Conservation (phyloP, 192 early-diverging fungal genomes). For the Linnemannia zychae region DNA sequence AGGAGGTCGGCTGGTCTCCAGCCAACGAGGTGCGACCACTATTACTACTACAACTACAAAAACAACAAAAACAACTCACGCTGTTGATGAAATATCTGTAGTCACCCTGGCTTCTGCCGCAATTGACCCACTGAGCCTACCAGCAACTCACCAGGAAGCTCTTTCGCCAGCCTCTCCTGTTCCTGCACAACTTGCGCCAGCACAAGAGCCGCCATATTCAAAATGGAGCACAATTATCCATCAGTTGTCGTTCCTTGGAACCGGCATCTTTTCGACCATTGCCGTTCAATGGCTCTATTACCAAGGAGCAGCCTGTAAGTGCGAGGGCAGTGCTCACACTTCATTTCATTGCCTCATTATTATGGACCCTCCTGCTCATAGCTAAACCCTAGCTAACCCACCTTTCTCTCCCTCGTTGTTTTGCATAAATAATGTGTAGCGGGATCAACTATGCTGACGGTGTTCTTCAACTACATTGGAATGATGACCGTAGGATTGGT, state of each 20-base stretch:
- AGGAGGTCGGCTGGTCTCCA: background rate
- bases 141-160: background rate
- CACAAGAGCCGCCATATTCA: slow-evolving; percentile 15
- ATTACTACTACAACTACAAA: background rate
- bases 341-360: background rate
- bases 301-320: slow-evolving; percentile 71
- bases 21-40: background rate
- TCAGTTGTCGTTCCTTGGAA: slow-evolving; percentile 62
- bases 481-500: slow-evolving; percentile 49
- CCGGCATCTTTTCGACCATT: slow-evolving; percentile 67
- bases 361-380: background rate
- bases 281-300: slow-evolving; percentile 70
- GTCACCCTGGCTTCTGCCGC: slow-evolving; percentile 4
- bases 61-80: background rate
- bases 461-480: slow-evolving; percentile 53
- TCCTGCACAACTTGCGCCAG: background rate
- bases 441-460: slow-evolving; percentile 42
- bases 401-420: background rate
- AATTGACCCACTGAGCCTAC: slow-evolving; percentile 12
- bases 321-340: background rate
- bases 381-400: background rate
- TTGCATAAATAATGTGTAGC: slow-evolving; percentile 16
- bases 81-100: slow-evolving; percentile 13
- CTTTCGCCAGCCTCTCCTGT: background rate
- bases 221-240: slow-evolving; percentile 60